A percentile compares a stretch with the other conserved stretches of the same genome.
Evolutionary conservation across 1,139 yeast species (phyloP).

Genomic region (Blastobotrys illinoisensis): DNA sequence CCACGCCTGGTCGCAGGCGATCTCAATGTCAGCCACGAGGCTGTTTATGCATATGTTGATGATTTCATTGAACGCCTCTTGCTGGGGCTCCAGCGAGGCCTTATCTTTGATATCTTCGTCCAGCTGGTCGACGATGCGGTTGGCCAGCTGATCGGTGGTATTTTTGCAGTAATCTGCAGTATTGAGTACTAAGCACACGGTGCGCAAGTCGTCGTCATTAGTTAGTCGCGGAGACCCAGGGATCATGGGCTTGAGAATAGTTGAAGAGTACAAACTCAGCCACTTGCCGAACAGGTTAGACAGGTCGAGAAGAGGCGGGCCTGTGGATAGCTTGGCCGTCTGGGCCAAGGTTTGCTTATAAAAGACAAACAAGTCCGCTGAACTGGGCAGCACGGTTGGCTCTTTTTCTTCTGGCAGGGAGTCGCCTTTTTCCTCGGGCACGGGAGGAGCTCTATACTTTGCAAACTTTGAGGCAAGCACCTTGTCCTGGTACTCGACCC

Average conservation of each 20-base stretch:
- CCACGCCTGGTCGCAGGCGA: constrained; percentile 69
- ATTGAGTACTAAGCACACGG: constrained; percentile 68
- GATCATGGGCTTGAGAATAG: constrained; percentile 55
- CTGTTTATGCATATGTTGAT: constrained; percentile 55
- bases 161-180: constrained; percentile 86
- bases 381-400: constrained; percentile 68
- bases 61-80: constrained; percentile 51
- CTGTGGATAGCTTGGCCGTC: constrained; percentile 67
- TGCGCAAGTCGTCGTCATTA: constrained; percentile 55
- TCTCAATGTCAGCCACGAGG: constrained; percentile 53
- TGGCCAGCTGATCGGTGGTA: constrained; percentile 73
- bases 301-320: constrained; percentile 59
- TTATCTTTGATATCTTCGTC: constrained; percentile 37
- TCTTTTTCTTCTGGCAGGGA: constrained; percentile 37
- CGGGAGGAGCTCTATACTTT: constrained; percentile 28
- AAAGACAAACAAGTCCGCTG: constrained; percentile 77
- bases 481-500: constrained; percentile 85
- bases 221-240: constrained; percentile 36
- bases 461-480: constrained; percentile 55
- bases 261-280: constrained; percentile 57
- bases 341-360: constrained; percentile 72
- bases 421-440: constrained; percentile 32
- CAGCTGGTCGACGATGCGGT: constrained; percentile 50
- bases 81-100: constrained; percentile 49
- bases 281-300: constrained; percentile 63